Evolutionary conservation across 139 green algal genomes (phyloP), one percentile per base, ranked within the genome.

Genomic region (Chlorella ohadii): DNA sequence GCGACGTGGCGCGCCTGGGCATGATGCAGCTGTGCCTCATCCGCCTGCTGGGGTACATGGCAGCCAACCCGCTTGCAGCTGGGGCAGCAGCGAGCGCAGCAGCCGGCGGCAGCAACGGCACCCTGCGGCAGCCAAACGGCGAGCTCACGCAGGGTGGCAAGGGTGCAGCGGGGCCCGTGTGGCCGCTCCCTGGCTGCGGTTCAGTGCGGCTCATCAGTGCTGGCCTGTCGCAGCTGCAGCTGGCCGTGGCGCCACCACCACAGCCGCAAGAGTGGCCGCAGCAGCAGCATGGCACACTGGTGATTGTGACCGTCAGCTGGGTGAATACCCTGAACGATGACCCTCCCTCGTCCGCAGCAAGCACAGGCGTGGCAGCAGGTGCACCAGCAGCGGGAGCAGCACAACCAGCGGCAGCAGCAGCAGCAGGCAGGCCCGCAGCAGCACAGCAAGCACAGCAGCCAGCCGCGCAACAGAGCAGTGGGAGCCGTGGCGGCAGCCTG

Each of bases 101-200:
- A 23, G 66, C 66, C 22, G n/a, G n/a, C 25, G n/a, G 39, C 27
- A n/a, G 36, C 34, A 72, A 38, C 28, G 57, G 59, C 25, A 41
- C 23, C 38, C 27, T 57, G 33, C 47, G 1, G 2, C 36, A 38
- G 68, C 33, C 34, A 28, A 75, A 75, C 6, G 68, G n/a, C 19
- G 68, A 22, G 15, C 36, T 75, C 20, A n/a, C 22, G 25, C 15
- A 36, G 3, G 36, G 36, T 34, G 59, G 68, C 47, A 22, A 57
- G 15, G 33, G 55, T 55, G 2, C 27, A 23, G 55, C 56, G 0
- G 4, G 22, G 36, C 34, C 59, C n/a, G 57, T 41, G 76, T 82
- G 76, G 76, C 76, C 76, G 36, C 59, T 82, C 59, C 57, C 76
- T 22, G 76, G 76, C 36, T 82, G 76, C 59, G 76, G 76, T 38